Percentiles rank a stretch among this genome's conserved stretches.
phyloP scores from a whole-genome alignment of 2,329 filamentous ascomycete genomes.

The Xylaria sp. region DNA sequence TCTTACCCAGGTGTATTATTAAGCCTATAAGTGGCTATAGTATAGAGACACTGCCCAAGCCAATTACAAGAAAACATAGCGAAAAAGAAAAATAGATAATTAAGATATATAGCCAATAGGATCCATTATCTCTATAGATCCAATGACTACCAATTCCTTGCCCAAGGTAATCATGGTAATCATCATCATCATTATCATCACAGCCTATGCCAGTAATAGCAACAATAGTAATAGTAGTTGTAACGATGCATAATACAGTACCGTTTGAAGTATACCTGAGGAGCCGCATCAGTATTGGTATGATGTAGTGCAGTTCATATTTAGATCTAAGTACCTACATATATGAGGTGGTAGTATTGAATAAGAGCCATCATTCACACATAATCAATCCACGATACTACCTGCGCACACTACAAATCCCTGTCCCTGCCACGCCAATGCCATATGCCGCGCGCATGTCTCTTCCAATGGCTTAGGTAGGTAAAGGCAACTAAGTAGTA shows the following conservation, averaged over 20 bases:
- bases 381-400: slow-evolving; percentile 8
- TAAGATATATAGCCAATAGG: neutral
- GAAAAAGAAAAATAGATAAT: neutral
- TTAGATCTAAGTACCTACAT: slow-evolving; percentile 1
- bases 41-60: neutral
- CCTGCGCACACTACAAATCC: slow-evolving; percentile 9
- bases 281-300: too few species aligned
- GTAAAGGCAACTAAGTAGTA: too few species aligned
- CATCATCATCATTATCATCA: neutral
- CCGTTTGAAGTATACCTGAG: too few species aligned
- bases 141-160: slow-evolving; percentile 1
- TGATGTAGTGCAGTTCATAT: too few species aligned
- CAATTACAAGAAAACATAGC: neutral
- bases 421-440: slow-evolving; percentile 22
- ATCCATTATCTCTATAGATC: neutral
- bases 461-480: neutral
- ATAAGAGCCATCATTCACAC: neutral
- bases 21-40: neutral
- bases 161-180: neutral
- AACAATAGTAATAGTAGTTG: neutral
- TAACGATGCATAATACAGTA: too few species aligned
- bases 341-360: slow-evolving; percentile 17
- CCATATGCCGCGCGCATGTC: slow-evolving; percentile 15
- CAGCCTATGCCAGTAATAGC: neutral
- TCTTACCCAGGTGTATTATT: neutral